phyloP scores from a whole-genome alignment of 1,284 basidiomycete species.

The Leccinum fuscescens region DNA sequence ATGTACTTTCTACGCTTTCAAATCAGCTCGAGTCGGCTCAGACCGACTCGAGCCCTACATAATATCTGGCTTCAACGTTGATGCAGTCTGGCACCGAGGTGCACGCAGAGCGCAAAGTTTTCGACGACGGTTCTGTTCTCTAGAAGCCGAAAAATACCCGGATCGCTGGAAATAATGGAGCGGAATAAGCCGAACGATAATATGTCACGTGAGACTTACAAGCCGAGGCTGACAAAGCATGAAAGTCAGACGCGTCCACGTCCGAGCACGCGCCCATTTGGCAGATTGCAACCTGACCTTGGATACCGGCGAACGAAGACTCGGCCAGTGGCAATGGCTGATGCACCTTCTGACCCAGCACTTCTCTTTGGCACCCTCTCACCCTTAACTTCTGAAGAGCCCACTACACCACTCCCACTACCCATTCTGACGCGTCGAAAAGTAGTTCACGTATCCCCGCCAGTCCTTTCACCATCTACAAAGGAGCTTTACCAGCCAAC shows the following conservation, averaged over 20 bases:
- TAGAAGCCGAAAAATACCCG: too few species aligned
- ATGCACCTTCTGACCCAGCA: conserved; percentile 14
- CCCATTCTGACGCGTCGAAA: conserved; percentile 17
- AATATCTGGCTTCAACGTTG: too few species aligned
- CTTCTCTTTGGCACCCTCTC: conserved; percentile 22
- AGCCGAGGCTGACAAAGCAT: conserved; percentile 20
- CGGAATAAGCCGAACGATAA: background rate
- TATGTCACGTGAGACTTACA: background rate
- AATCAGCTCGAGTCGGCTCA: too few species aligned
- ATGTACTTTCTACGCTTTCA: too few species aligned
- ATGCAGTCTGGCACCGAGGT: too few species aligned
- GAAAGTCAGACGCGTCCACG: background rate
- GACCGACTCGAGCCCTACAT: too few species aligned
- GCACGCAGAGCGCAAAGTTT: too few species aligned
- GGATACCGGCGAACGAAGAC: background rate
- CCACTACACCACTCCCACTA: conserved; percentile 4
- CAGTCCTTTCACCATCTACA: conserved; percentile 35
- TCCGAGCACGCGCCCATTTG: conserved; percentile 8
- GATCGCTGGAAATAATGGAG: too few species aligned
- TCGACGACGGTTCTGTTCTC: too few species aligned
- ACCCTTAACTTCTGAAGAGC: conserved; percentile 16
- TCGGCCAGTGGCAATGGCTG: conserved; percentile 16
- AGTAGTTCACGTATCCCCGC: conserved; percentile 24
- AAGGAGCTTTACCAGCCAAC: conserved; percentile 43
- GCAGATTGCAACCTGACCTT: background rate